Conservation (phyloP, 2,329 filamentous ascomycete genomes). For the Fusarium dimerum region DNA sequence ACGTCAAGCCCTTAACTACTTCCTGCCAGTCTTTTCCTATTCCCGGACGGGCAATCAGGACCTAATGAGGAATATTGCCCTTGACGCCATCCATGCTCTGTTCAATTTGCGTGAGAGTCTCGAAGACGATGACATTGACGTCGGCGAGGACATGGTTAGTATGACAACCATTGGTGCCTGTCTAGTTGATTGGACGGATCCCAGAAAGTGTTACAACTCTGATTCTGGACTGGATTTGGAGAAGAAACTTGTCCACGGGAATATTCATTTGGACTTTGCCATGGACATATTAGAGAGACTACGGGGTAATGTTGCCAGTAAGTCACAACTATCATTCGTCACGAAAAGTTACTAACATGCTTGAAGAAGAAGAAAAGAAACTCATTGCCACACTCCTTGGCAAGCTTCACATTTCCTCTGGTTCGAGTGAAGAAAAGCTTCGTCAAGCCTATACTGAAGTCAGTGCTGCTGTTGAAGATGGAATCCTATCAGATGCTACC, state of each 20-base stretch:
- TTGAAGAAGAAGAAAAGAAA: constrained; percentile 81
- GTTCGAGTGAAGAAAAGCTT: constrained; percentile 60
- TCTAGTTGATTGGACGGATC: constrained; percentile 93
- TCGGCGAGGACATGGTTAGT: constrained; percentile 76
- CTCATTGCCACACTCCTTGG: constrained; percentile 73
- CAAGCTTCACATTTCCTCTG: constrained; percentile 77
- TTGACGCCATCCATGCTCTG: constrained; percentile 74
- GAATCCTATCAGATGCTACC: constrained; percentile 59
- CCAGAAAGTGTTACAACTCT: constrained; percentile 69
- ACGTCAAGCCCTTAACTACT: constrained; percentile 86
- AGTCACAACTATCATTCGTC: constrained; percentile 34
- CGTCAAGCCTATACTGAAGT: constrained; percentile 59
- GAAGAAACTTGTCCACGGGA: constrained; percentile 68
- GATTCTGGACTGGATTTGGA: constrained; percentile 53
- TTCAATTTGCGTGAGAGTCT: constrained; percentile 70
- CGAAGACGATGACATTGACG: constrained; percentile 75
- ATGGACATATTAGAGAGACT: constrained; percentile 75
- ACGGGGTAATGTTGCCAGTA: constrained; percentile 66
- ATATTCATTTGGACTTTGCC: constrained; percentile 80
- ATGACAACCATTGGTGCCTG: constrained; percentile 78
- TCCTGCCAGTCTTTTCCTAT: constrained; percentile 92
- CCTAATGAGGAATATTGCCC: constrained; percentile 73
- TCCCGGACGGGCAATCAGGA: constrained; percentile 80
- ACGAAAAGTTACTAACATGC: constrained; percentile 29
- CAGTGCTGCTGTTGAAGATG: constrained; percentile 63